Evolutionary conservation across 345 rosid species (phyloP).

Genomic region (Eucalyptus regnans): DNA sequence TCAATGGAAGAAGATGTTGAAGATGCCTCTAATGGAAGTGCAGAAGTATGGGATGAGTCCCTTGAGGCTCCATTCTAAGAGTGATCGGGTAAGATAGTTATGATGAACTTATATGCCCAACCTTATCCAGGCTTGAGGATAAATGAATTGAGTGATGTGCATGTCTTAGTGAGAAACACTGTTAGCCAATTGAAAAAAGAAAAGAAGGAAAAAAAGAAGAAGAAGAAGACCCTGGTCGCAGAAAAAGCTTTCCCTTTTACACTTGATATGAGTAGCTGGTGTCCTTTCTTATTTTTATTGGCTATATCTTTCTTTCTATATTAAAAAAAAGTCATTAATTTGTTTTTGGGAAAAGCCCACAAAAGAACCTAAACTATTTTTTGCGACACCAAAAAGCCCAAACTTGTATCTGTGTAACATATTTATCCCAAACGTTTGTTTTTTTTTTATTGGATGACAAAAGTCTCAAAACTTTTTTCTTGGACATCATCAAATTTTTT

Average conservation of each 20-base stretch:
- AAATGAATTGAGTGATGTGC: not conserved
- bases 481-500: rapidly evolving
- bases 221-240: not conserved
- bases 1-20: constrained; percentile 16
- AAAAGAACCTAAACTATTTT: no score
- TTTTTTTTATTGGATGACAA: no score
- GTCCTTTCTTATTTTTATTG: not conserved
- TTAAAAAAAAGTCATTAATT: not conserved
- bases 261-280: not conserved
- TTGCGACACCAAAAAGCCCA: no score
- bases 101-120: not conserved
- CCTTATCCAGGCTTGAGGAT: not conserved
- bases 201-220: no score
- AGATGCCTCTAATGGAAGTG: constrained; percentile 14
- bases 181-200: not conserved
- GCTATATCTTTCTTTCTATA: not conserved
- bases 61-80: constrained; percentile 9
- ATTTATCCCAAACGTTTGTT: no score
- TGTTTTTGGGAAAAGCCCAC: no score
- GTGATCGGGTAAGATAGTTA: not conserved
- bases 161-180: not conserved
- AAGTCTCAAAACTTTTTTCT: no score
- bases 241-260: not conserved
- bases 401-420: no score
- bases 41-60: constrained; percentile 14